Evolutionary conservation across 495 filamentous ascomycete species (phyloP), one percentile per base, ranked within the genome.

Genomic region (Copromyces sp.): DNA sequence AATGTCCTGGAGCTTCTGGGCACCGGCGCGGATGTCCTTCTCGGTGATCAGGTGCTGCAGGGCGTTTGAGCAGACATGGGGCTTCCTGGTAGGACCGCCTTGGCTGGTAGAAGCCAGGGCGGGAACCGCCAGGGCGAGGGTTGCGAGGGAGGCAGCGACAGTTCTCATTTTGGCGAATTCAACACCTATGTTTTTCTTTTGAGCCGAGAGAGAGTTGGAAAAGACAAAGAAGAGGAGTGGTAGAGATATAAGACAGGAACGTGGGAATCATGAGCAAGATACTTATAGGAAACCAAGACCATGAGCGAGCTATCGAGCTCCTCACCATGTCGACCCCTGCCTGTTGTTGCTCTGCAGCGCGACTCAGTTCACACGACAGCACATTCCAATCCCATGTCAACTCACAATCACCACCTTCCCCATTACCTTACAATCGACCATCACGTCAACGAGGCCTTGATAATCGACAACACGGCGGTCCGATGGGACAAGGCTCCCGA

Each of bases 1-100:
- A 69, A 86, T 75, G 42, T 79, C 77, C 72, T 84, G 82, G 14
- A 87, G 78, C 73, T 82, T 81, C 68, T 85, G 78, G 14, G 85
- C 79, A 69, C 84, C 84, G 8, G 76, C 78, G 37, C 83, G 73
- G 29, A 87, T 81, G 73, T 79, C 80, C 16, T 79, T 73, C 45
- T 80, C 70, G 12, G 90, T 37, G 80, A 84, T 42, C 83, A 81
- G 47, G 68, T 69, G 32, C 72, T 80, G 79, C 44, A 80, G 76
- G 24, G 69, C 69, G 20, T 75, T 47, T 12, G 78, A 77, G 20
- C 9, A 65, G 47, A 80, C 78, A 3, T 75, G 44, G 6, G 69
- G 69, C 68, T 73, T 75, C 53, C 53, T 65, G 53, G 6, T 65
- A 65, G 53, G 14, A 65, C 29, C 53, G 29, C 29, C 53, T 37